Evolutionary conservation across 2,329 filamentous ascomycete species (phyloP).

Genomic region (Colletotrichum sansevieriae): DNA sequence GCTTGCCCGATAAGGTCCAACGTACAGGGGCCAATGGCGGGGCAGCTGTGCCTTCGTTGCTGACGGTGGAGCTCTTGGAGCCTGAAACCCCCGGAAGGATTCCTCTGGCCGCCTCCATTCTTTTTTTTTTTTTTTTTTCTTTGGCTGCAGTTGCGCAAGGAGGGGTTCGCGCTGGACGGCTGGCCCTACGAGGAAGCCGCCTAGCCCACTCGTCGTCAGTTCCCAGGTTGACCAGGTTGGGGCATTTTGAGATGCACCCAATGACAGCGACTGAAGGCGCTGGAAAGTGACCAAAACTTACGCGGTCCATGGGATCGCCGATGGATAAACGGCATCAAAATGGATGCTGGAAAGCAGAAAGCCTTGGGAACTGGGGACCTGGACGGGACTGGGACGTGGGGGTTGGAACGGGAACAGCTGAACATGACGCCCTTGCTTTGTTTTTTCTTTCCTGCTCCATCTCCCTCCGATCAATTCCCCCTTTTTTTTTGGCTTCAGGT

Average conservation of each 20-base stretch:
- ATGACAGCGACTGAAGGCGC: constrained; percentile 2
- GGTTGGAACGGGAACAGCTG: constrained; percentile 30
- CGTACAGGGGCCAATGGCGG: constrained; percentile 21
- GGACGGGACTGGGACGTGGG: constrained; percentile 26
- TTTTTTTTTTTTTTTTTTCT: neutral
- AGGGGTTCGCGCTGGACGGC: neutral
- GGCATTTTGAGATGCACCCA: constrained; percentile 10
- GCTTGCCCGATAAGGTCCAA: constrained; percentile 20
- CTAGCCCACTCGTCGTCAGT: neutral
- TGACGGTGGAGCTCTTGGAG: constrained; percentile 1
- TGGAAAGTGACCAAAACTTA: constrained; percentile 3
- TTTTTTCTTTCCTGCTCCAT: constrained; percentile 5
- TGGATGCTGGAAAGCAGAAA: constrained; percentile 12
- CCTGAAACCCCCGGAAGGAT: neutral
- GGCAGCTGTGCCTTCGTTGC: neutral
- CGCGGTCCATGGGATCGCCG: constrained; percentile 34
- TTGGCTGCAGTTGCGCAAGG: neutral
- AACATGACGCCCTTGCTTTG: constrained; percentile 16
- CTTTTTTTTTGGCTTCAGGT: constrained; percentile 17
- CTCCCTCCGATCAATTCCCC: neutral
- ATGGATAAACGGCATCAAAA: constrained; percentile 30
- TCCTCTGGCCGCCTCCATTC: neutral
- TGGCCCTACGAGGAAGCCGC: constrained; percentile 18
- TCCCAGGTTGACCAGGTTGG: neutral
- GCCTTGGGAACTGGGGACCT: constrained; percentile 25